A percentile compares a stretch with the other conserved stretches of the same genome.
These are phyloP conservation scores for Aphanocladium album DNA, from an alignment of 2,329 filamentous ascomycete genomes.

Conservation along the genomic window DNA sequence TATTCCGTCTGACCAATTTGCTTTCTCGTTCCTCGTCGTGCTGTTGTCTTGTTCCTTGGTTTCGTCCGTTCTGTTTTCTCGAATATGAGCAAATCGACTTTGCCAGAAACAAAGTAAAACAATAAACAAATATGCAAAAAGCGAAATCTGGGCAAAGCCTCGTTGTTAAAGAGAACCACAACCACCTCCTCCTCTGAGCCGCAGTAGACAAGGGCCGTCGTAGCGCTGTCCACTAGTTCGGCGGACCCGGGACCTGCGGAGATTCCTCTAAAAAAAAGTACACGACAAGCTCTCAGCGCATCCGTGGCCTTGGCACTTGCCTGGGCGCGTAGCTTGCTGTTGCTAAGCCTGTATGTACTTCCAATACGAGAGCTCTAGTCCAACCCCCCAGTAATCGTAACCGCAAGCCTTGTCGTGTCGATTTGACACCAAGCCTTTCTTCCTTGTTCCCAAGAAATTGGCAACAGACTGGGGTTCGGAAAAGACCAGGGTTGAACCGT, in stretches of 20 bases:
- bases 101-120: background rate
- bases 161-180: constrained; percentile 1
- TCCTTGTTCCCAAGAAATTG: no score
- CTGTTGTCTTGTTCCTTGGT: background rate
- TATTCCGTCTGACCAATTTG: background rate
- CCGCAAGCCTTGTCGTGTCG: no score
- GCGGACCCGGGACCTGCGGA: constrained; percentile 10
- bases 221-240: constrained; percentile 7
- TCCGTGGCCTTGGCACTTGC: background rate
- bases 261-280: background rate
- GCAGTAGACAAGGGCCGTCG: constrained; percentile 2
- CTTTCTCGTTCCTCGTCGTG: background rate
- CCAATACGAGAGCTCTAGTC: no score
- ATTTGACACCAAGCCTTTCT: no score
- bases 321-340: no score
- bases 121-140: background rate
- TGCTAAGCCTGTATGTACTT: no score
- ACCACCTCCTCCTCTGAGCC: no score
- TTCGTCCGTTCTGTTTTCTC: background rate
- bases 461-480: no score
- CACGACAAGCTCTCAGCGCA: background rate
- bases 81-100: background rate
- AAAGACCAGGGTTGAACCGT: no score
- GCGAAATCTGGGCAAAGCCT: background rate
- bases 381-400: no score